A percentile compares a stretch with the other conserved stretches of the same genome.
Conservation (phyloP, 2,329 filamentous ascomycete genomes). For the Fusarium miscanthi region DNA sequence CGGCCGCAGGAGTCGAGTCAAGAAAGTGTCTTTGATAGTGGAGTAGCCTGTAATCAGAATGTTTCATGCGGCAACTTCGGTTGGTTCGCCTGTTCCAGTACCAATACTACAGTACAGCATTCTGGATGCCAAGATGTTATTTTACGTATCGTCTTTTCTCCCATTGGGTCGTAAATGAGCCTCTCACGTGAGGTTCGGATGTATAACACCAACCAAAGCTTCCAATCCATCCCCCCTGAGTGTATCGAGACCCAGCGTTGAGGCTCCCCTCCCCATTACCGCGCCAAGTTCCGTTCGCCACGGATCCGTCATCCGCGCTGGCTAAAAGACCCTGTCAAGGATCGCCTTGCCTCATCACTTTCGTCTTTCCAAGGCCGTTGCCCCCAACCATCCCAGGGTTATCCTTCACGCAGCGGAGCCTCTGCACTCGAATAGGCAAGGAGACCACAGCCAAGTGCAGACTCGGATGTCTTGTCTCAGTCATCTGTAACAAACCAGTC, state of each 20-base stretch:
- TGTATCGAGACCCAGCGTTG: background rate
- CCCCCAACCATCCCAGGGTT: background rate
- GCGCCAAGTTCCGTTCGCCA: slow-evolving; percentile 7
- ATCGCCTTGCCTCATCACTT: background rate
- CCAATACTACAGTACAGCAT: background rate
- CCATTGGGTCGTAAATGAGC: background rate
- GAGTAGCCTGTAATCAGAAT: background rate
- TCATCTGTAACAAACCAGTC: background rate
- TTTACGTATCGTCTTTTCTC: background rate
- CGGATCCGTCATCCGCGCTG: background rate
- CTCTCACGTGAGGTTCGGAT: slow-evolving; percentile 5
- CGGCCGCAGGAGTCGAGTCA: background rate
- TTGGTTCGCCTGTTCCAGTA: background rate
- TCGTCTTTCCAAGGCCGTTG: background rate
- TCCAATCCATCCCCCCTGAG: background rate
- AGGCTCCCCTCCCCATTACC: background rate
- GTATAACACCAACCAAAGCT: background rate
- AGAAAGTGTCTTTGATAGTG: slow-evolving; percentile 18
- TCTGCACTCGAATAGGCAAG: background rate
- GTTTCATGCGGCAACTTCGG: slow-evolving; percentile 22
- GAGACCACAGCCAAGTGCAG: background rate
- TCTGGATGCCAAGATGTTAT: background rate
- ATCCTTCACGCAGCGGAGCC: background rate
- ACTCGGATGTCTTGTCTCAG: slow-evolving; percentile 5
- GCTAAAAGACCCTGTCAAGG: background rate